phyloP scores from a whole-genome alignment of 257 asterid species.

The Lantana camara region DNA sequence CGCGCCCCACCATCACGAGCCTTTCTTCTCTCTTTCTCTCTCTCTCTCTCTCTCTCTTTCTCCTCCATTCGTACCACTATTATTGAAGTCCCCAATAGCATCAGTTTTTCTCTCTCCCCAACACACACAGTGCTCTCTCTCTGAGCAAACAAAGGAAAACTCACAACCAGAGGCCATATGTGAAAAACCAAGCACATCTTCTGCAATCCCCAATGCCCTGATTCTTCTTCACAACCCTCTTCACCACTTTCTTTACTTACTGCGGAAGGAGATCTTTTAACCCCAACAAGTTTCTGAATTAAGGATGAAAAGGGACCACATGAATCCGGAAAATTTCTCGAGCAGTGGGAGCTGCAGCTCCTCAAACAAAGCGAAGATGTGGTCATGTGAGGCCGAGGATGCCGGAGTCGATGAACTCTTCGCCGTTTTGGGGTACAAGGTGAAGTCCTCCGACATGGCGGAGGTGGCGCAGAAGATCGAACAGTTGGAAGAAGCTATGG shows the following conservation, averaged over 20 bases:
- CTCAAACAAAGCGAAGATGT: slow-evolving; percentile 43
- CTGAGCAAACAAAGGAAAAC: not conserved
- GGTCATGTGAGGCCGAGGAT: slow-evolving; percentile 36
- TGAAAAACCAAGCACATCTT: slow-evolving; percentile 25
- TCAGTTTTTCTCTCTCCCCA: slow-evolving; percentile 20
- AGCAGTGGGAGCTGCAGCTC: slow-evolving; percentile 27
- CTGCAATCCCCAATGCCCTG: slow-evolving; percentile 32
- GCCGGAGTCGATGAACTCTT: slow-evolving; percentile 57
- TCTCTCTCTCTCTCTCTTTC: slow-evolving; percentile 24
- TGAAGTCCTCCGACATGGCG: slow-evolving; percentile 53
- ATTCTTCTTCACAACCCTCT: slow-evolving; percentile 6
- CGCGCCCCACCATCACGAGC: slow-evolving; percentile 33
- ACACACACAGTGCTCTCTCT: slow-evolving; percentile 10
- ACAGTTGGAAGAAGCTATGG: slow-evolving; percentile 52
- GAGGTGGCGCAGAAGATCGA: slow-evolving; percentile 60
- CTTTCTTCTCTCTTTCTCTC: slow-evolving; percentile 19
- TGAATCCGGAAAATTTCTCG: slow-evolving; percentile 23
- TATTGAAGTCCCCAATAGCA: slow-evolving; percentile 35
- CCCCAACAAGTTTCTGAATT: not conserved
- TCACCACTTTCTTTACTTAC: not conserved
- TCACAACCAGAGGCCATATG: slow-evolving; percentile 27
- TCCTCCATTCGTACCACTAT: slow-evolving; percentile 15
- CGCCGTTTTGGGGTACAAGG: slow-evolving; percentile 58
- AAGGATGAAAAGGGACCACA: slow-evolving; percentile 30
- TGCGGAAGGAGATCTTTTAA: not conserved